These are phyloP conservation scores for Talaromyces rugulosus DNA, from an alignment of 2,329 filamentous ascomycete species.

Conservation along the genomic window DNA sequence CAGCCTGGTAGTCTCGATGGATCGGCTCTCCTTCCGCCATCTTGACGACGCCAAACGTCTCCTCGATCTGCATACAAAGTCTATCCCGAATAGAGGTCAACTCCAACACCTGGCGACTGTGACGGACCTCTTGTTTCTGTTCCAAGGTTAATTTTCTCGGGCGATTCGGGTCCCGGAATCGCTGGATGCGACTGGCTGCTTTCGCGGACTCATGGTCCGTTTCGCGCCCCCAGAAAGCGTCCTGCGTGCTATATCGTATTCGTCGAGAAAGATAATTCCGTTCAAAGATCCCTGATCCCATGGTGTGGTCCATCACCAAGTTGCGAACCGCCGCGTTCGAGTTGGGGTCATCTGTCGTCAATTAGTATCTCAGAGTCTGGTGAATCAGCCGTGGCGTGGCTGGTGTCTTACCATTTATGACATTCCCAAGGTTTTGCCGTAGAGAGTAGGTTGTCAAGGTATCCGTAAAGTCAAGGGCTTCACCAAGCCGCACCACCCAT, in stretches of 20 bases:
- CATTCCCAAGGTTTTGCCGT: not conserved
- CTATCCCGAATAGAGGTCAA: not conserved
- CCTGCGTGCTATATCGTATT: not conserved
- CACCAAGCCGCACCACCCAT: not conserved
- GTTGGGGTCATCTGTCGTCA: not conserved
- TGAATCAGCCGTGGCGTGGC: not conserved
- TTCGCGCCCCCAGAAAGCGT: not conserved
- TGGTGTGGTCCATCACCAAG: not conserved
- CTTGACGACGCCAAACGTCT: not conserved
- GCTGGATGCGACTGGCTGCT: not conserved
- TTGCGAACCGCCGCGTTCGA: not conserved
- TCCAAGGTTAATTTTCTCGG: not conserved
- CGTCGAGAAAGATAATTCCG: not conserved
- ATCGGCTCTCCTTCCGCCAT: not conserved
- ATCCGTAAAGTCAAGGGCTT: not conserved
- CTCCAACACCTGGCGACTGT: not conserved
- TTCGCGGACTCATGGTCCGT: not conserved
- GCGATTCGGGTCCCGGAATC: not conserved
- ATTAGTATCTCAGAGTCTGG: not conserved
- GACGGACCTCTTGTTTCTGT: not conserved
- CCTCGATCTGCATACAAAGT: not conserved
- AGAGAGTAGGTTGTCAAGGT: conserved; percentile 1
- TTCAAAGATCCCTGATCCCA: conserved; percentile 1
- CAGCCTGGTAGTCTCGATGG: not conserved
- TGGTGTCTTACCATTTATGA: conserved; percentile 1